Base-by-base conservation (phyloP, 768 basidiomycete genomes). In the Coprinopsis sp. region DNA sequence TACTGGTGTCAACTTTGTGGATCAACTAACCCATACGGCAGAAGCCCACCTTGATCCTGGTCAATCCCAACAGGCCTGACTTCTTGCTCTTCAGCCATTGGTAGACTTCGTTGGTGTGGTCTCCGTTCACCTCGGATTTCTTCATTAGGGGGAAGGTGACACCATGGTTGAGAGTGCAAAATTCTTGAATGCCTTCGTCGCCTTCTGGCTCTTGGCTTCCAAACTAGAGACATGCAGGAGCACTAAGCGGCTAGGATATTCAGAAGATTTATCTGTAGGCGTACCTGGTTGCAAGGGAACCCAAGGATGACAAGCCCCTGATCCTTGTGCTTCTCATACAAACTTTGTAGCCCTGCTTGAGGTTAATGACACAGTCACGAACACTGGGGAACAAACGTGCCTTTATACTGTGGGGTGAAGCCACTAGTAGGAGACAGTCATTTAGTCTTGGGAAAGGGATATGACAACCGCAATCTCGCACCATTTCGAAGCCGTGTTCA, bases 61-160 rank as follows among this genome's bases (percentile, higher is more conserved):
- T 71, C 38, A 88, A 65, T 14, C 88, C 86, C 39, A 90, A 58
- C 19, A 91, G 53, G 2, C 87, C 87, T 3, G 86, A 55, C 62
- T 91, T 90, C 65, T 90, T 71, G 22, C 71, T 67, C 72, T 96
- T 95, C 53, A 95, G 74, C 79, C 81, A 93, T 49, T 85, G 77
- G 73, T 76, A 94, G 0, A 92, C 85, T 54, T 87, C 78, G 66
- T 92, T 92, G 49, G 87, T 81, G 53, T 75, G 69, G 54, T 85
- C 81, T 3, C 93, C 93, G 62, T 96, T 97, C 31, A 96, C 94
- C 42, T 96, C 89, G 16, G 86, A 86, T 69, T 95, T 97, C 70
- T 82, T 86, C 83, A 90, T 88, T 40, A 97, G 67, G 10, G 90
- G 90, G 73, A 95, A 95, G 6, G 79, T 80, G 22, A 97, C 92